phyloP scores from a whole-genome alignment of 805 yeast species.

The Saccharomyces paradoxus region DNA sequence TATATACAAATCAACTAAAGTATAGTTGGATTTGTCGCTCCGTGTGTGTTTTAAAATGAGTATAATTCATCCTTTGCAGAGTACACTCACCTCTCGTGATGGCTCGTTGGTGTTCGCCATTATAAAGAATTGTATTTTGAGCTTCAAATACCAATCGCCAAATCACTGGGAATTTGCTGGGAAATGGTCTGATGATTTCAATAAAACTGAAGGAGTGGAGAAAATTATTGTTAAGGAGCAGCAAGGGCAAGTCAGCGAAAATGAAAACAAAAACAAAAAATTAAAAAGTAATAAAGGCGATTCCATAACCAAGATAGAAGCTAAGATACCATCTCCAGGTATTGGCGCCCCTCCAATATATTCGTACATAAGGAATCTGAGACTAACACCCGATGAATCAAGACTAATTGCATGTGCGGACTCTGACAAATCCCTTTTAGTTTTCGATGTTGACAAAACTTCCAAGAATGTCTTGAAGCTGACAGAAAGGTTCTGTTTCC shows the following conservation, averaged over 20 bases:
- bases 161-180: slow-evolving; percentile 35
- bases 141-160: slow-evolving; percentile 31
- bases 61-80: slow-evolving; percentile 68
- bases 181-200: slow-evolving; percentile 55
- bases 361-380: slow-evolving; percentile 60
- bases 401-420: slow-evolving; percentile 66
- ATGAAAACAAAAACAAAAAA: slow-evolving; percentile 28
- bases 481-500: slow-evolving; percentile 65
- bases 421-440: slow-evolving; percentile 70
- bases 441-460: slow-evolving; percentile 38
- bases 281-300: slow-evolving; percentile 29
- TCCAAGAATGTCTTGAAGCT: slow-evolving; percentile 39
- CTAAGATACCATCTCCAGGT: slow-evolving; percentile 56
- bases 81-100: slow-evolving; percentile 36
- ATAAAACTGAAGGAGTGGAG: slow-evolving; percentile 35
- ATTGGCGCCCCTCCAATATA: slow-evolving; percentile 61
- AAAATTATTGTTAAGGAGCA: slow-evolving; percentile 40
- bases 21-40: not conserved
- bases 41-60: slow-evolving; percentile 4
- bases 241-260: slow-evolving; percentile 25
- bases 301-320: slow-evolving; percentile 45
- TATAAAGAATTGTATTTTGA: slow-evolving; percentile 52
- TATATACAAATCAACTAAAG: not conserved
- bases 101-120: slow-evolving; percentile 48
- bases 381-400: slow-evolving; percentile 44